Evolutionary conservation across 2,329 filamentous ascomycete species (phyloP), one percentile per base, ranked within the genome.

Genomic region (Rhexocercosporidium sp.): DNA sequence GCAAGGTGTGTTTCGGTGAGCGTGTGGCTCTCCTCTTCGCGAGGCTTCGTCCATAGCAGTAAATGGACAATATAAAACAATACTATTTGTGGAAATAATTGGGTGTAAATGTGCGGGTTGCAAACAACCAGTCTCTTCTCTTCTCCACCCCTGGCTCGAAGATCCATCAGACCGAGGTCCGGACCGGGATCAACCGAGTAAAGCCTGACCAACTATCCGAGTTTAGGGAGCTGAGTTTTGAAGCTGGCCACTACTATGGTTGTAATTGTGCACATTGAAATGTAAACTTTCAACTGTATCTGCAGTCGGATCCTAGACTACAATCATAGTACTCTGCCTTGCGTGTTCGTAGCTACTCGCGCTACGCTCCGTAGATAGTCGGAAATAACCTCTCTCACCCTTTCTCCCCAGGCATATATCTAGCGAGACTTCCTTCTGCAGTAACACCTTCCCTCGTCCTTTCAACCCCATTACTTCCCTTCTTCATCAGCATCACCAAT

Each of bases 81-180:
- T n/a, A 20, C 12, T 37, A 37, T 37, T 20, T 60, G 27, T 60
- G 57, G 39, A 60, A 60, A 46, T 16, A 46, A 14, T 11, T n/a
- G 16, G 11, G 39, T 31, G 39, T 31, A 31, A 31, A 22, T 63
- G 31, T 44, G 61, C 34, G 47, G 34, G 37, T 27, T 60, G 22
- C 25, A 44, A 60, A 47, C 39, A 60, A 47, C 22, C 31, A 47
- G 25, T 46, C 22, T 47, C 57, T 31, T 59, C 56, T 46, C 56
- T 22, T 14, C 47, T n/a, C 34, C 59, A 22, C 27, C 22, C 29
- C 22, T 51, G 20, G 29, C 46, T 29, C 22, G 22, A 29, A n/a
- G 59, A 51, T 62, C 59, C 46, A 37, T 25, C 47, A n/a, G 46
- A 62, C 44, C 59, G 59, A 62, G 59, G 31, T 37, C 31, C 44